phyloP scores from a whole-genome alignment of 768 basidiomycete species.

The Suillus subluteus region DNA sequence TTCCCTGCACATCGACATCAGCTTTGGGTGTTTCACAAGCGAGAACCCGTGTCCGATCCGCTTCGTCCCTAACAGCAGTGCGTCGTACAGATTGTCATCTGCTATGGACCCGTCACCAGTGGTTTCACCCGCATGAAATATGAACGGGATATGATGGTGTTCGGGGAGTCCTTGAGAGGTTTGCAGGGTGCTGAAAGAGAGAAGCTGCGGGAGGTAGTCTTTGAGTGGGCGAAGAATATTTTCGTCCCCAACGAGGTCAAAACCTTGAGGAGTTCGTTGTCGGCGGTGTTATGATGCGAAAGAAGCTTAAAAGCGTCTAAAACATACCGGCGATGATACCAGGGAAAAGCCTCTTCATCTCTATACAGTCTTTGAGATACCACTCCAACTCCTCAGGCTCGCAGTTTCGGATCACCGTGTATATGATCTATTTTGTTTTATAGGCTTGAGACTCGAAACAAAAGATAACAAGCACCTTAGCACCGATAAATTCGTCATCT shows the following conservation, averaged over 20 bases:
- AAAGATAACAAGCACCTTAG: slow-evolving; percentile 41
- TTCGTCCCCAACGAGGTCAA: slow-evolving; percentile 82
- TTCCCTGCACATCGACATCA: slow-evolving; percentile 69
- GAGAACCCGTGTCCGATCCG: slow-evolving; percentile 85
- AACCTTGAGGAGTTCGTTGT: slow-evolving; percentile 45
- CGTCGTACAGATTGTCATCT: slow-evolving; percentile 78
- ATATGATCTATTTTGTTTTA: slow-evolving; percentile 62
- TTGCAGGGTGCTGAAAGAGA: slow-evolving; percentile 60
- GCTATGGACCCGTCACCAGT: slow-evolving; percentile 73
- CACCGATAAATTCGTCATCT: slow-evolving; percentile 66
- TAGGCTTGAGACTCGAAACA: not conserved
- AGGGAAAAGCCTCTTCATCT: slow-evolving; percentile 74
- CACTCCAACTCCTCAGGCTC: slow-evolving; percentile 59
- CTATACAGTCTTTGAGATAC: slow-evolving; percentile 76
- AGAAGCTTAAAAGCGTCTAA: not conserved
- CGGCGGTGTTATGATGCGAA: not conserved
- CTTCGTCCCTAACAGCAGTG: slow-evolving; percentile 75
- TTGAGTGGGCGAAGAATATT: slow-evolving; percentile 60
- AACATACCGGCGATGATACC: slow-evolving; percentile 65
- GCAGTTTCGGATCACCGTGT: slow-evolving; percentile 61
- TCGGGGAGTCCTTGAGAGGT: slow-evolving; percentile 51
- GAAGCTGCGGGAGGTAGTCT: slow-evolving; percentile 62
- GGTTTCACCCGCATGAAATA: slow-evolving; percentile 84
- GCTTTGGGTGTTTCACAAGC: slow-evolving; percentile 73
- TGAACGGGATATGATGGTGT: slow-evolving; percentile 61